Evolutionary conservation across 208 protist species (phyloP), one percentile per base, ranked within the genome.

Genomic region (Acanthamoeba triangularis): DNA sequence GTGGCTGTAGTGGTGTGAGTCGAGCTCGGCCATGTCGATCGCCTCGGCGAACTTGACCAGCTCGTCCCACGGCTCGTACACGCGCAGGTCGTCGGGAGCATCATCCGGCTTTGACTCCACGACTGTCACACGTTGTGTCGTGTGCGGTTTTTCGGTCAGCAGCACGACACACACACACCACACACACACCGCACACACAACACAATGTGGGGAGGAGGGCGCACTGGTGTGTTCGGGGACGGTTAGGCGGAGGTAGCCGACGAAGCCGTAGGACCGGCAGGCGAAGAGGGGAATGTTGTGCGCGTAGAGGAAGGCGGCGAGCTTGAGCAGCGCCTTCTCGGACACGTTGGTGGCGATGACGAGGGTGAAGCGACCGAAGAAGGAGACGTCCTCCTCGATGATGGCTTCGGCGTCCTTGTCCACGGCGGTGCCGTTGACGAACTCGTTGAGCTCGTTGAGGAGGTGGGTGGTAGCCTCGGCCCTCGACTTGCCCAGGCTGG

Each of bases 401-500:
- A 97, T 84, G 35, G 56, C 54, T 18, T 47, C 69, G 25, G 93
- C 78, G 35, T 90, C 80, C 93, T 97, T 96, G 10, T 96, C 78
- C 33, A 98, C 59, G 47, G 82, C 97, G 4, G 96, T 96, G 23
- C 98, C 94, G 6, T 96, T 96, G 54, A 97, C 95, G 95, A 97
- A 97, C 63, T 96, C 91, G 93, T 99, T 99, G n/a, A 99, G 95
- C 92, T 99, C 97, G 67, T 94, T 82, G 2, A 99, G 96, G 74
- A 98, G 96, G 65, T 96, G 49, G 84, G 97, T 97, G 74, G 98
- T 95, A 47, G 96, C 95, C 54, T 96, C 65, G 3, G 99, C 98
- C 18, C 99, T 93, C 13, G 98, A 91, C 52, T 96, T 56, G 52
- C 98, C 98, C 56, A 99, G 63, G 63, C 96, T 95, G 5, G 63